Evolutionary conservation across 306 rosid genomes (phyloP).

Genomic region (Begonia peltatifolia): DNA sequence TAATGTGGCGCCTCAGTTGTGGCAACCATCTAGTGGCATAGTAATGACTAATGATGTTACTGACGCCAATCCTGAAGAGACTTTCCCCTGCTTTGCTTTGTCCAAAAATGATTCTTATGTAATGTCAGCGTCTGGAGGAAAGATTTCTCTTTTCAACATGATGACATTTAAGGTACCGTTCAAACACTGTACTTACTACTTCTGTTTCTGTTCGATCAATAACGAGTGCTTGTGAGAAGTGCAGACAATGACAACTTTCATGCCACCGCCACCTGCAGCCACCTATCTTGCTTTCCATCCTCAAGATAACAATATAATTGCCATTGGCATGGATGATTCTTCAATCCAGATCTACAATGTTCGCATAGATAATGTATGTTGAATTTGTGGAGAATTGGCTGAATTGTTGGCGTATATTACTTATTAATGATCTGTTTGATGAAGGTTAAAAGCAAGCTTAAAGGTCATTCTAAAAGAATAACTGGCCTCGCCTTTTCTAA

Average conservation of each 20-base stretch:
- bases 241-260: slow-evolving; percentile 68
- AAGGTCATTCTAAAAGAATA: slow-evolving; percentile 52
- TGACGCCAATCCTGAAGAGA: slow-evolving; percentile 53
- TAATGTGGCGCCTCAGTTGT: slow-evolving; percentile 44
- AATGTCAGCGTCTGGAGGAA: slow-evolving; percentile 76
- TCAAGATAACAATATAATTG: slow-evolving; percentile 61
- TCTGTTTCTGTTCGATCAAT: neutral
- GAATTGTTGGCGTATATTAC: neutral
- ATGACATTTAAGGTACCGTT: slow-evolving; percentile 61
- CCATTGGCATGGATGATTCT: slow-evolving; percentile 75
- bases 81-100: slow-evolving; percentile 65
- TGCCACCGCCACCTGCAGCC: slow-evolving; percentile 67
- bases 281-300: slow-evolving; percentile 70
- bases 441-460: slow-evolving; percentile 58
- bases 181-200: too few species aligned
- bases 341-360: slow-evolving; percentile 65
- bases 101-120: slow-evolving; percentile 74
- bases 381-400: neutral
- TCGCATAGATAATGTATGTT: slow-evolving; percentile 51
- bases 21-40: slow-evolving; percentile 76
- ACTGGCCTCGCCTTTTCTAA: slow-evolving; percentile 65
- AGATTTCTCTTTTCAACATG: slow-evolving; percentile 64
- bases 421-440: slow-evolving; percentile 4
- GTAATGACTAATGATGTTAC: slow-evolving; percentile 57
- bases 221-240: slow-evolving; percentile 9